A percentile compares a stretch with the other conserved stretches of the same genome.
Conservation (phyloP, 2,329 filamentous ascomycete species). For the Colletotrichum euphorbiae region DNA sequence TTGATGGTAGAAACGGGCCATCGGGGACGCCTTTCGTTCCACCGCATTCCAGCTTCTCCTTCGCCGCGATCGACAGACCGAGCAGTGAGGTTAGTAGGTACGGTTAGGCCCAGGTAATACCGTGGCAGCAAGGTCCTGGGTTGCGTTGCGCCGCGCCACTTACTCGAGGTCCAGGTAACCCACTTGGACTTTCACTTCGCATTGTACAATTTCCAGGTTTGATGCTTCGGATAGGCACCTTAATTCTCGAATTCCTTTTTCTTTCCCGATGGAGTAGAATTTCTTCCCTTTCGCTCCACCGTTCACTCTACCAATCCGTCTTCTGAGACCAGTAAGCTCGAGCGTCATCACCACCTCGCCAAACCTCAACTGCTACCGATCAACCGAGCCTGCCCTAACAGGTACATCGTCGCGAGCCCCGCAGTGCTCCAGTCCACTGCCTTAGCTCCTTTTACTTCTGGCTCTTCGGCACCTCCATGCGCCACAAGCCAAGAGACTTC, state of each 20-base stretch:
- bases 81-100: neutral
- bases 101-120: too few species aligned
- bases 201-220: slow-evolving; percentile 23
- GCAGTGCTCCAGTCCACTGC: slow-evolving; percentile 13
- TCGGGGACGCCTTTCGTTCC: slow-evolving; percentile 26
- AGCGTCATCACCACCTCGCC: slow-evolving; percentile 5
- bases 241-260: neutral
- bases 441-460: slow-evolving; percentile 30
- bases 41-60: slow-evolving; percentile 8
- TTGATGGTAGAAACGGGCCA: slow-evolving; percentile 19
- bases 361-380: neutral
- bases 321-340: neutral
- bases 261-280: neutral
- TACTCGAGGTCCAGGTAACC: slow-evolving; percentile 10
- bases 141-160: slow-evolving; percentile 2
- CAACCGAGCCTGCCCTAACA: slow-evolving; percentile 2
- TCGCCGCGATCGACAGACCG: slow-evolving; percentile 16
- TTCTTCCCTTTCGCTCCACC: neutral
- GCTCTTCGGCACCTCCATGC: slow-evolving; percentile 26
- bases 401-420: neutral
- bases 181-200: slow-evolving; percentile 22
- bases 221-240: slow-evolving; percentile 15
- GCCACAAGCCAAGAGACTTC: slow-evolving; percentile 40
- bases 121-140: slow-evolving; percentile 1
- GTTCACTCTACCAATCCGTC: neutral